These are phyloP conservation scores for Fusarium pininemorale DNA, from an alignment of 2,329 filamentous ascomycete species.

Conservation along the genomic window DNA sequence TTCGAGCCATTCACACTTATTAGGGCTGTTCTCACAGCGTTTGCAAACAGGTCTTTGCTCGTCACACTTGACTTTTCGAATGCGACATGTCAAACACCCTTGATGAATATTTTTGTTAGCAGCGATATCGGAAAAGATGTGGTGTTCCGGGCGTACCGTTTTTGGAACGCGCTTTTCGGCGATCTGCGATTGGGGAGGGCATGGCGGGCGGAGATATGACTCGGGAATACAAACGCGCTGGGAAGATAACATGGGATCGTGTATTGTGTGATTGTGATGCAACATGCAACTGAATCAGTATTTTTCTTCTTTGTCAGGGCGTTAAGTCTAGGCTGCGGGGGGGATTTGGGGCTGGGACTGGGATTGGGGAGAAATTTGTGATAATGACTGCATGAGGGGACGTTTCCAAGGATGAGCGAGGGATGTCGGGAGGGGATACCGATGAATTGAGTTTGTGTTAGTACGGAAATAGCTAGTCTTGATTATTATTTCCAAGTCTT, in stretches of 20 bases:
- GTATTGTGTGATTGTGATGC: background rate
- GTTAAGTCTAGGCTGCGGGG: background rate
- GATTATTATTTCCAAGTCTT: background rate
- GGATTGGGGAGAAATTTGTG: background rate
- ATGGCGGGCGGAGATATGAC: background rate
- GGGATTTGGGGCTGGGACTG: background rate
- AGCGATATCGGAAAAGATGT: background rate
- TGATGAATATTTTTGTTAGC: background rate
- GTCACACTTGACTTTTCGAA: constrained; percentile 39
- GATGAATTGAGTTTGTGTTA: background rate
- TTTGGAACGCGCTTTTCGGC: constrained; percentile 32
- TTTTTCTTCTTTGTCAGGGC: background rate
- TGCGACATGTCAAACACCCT: constrained; percentile 37
- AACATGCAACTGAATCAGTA: background rate
- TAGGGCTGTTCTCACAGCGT: constrained; percentile 26
- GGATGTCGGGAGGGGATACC: background rate
- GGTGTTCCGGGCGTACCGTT: constrained; percentile 19
- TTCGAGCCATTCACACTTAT: constrained; percentile 37
- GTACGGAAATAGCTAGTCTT: background rate
- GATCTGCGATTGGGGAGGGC: constrained; percentile 11
- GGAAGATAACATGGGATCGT: background rate
- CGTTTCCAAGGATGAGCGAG: background rate
- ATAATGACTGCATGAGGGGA: background rate
- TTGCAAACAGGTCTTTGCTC: constrained; percentile 29
- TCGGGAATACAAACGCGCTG: background rate